phyloP scores from a whole-genome alignment of 768 basidiomycete species.

The Pleurotus sapidus region DNA sequence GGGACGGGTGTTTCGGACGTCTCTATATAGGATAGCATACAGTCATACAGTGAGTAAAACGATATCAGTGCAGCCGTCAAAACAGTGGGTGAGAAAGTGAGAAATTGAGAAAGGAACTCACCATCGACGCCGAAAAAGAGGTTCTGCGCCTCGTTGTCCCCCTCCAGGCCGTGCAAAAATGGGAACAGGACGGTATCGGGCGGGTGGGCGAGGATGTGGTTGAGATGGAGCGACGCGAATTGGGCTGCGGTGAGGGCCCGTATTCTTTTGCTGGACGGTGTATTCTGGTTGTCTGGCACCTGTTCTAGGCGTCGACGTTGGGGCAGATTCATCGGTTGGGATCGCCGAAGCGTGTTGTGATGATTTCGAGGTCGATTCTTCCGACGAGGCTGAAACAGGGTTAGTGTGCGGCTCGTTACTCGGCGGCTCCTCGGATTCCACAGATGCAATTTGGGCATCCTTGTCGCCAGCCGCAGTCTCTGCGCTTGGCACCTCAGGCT shows the following conservation, averaged over 20 bases:
- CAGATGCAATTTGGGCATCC: constrained; percentile 25
- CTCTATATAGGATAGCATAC: constrained; percentile 2
- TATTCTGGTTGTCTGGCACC: not conserved
- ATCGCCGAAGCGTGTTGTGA: constrained; percentile 9
- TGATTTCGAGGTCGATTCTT: constrained; percentile 2
- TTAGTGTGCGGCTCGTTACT: constrained; percentile 30
- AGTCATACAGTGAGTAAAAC: too few species aligned
- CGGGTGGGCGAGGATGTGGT: constrained; percentile 66
- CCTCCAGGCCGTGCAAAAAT: constrained; percentile 85
- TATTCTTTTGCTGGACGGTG: constrained; percentile 13
- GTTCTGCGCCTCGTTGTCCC: constrained; percentile 76
- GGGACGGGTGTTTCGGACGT: constrained; percentile 24
- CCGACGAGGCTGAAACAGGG: constrained; percentile 7
- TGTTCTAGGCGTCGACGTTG: constrained; percentile 11
- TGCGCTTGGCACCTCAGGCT: constrained; percentile 36
- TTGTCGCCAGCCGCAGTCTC: constrained; percentile 9
- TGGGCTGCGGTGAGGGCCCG: constrained; percentile 34
- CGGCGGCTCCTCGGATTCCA: constrained; percentile 51
- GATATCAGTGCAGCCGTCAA: too few species aligned
- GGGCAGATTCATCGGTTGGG: constrained; percentile 12
- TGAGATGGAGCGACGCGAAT: constrained; percentile 61
- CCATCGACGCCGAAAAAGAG: constrained; percentile 59
- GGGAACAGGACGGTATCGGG: constrained; percentile 85
- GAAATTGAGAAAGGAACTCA: too few species aligned
- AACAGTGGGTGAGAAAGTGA: too few species aligned